phyloP scores from a whole-genome alignment of 2,329 filamentous ascomycete species.

The Escovopsis sp. region DNA sequence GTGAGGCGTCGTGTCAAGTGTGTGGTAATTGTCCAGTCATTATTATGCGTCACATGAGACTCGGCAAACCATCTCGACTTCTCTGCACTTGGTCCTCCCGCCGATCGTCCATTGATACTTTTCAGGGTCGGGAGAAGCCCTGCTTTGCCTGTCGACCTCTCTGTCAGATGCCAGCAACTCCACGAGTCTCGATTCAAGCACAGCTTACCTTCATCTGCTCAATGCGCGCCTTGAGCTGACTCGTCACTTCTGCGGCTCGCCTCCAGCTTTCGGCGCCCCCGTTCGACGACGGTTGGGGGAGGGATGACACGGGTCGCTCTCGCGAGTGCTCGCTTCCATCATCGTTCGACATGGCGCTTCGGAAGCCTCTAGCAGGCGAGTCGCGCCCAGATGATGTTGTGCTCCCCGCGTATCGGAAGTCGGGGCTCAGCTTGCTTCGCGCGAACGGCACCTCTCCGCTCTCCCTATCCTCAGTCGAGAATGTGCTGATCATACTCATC shows the following conservation, averaged over 20 bases:
- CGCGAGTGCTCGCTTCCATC: conserved; percentile 18
- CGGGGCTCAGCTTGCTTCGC: conserved; percentile 40
- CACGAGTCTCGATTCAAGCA: background rate
- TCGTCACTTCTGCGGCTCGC: conserved; percentile 91
- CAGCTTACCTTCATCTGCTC: conserved; percentile 81
- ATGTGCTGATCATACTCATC: conserved; percentile 48
- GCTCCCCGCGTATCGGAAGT: conserved; percentile 36
- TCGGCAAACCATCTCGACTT: background rate
- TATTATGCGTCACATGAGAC: conserved; percentile 1
- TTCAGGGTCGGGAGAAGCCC: conserved; percentile 16
- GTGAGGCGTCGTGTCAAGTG: background rate
- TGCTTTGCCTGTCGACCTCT: conserved; percentile 12
- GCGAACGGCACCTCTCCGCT: conserved; percentile 41
- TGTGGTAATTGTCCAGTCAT: conserved; percentile 1
- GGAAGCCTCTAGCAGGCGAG: conserved; percentile 43
- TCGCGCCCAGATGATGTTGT: conserved; percentile 39
- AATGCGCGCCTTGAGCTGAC: conserved; percentile 90
- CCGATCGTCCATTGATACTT: conserved; percentile 1
- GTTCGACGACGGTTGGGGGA: conserved; percentile 20
- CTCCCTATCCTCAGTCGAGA: conserved; percentile 60
- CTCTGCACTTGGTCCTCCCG: conserved; percentile 1
- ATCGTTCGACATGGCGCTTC: conserved; percentile 22
- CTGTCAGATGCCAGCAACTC: background rate
- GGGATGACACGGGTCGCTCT: conserved; percentile 21
- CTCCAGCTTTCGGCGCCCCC: conserved; percentile 72